These are phyloP conservation scores for Uronychia binucleata DNA, from an alignment of 73 alveolate genomes.

Conservation along the genomic window DNA sequence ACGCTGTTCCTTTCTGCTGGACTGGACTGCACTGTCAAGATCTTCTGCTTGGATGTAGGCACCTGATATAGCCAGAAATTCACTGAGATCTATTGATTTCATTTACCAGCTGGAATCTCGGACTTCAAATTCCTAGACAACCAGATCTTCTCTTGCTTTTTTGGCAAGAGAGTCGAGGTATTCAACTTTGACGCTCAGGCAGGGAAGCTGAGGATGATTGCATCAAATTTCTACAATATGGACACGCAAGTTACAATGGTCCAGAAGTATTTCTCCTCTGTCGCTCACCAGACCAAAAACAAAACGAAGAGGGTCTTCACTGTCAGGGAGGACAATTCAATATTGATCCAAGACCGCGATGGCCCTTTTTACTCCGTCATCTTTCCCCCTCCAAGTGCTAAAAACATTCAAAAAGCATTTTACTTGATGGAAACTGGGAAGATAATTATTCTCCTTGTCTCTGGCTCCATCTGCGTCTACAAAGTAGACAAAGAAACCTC, in stretches of 20 bases:
- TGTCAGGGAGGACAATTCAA: slow-evolving; percentile 19
- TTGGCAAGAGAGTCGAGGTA: neutral
- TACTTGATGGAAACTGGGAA: slow-evolving; percentile 12
- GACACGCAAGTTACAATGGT: neutral
- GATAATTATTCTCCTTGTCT: slow-evolving; percentile 4
- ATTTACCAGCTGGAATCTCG: slow-evolving; percentile 2
- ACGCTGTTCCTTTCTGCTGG: neutral
- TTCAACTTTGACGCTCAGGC: too few relatives aligned
- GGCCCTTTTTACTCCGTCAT: slow-evolving; percentile 17
- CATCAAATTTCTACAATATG: neutral
- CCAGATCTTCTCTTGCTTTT: slow-evolving; percentile 5
- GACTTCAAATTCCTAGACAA: neutral
- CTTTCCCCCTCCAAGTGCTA: slow-evolving; percentile 35
- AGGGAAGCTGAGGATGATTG: neutral
- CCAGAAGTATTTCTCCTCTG: neutral
- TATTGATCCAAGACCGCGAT: slow-evolving; percentile 1
- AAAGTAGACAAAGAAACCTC: slow-evolving; percentile 31
- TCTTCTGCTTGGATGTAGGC: slow-evolving; percentile 5
- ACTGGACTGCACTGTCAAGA: neutral
- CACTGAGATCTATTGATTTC: slow-evolving; percentile 15
- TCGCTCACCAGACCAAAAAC: neutral
- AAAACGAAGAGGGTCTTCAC: neutral
- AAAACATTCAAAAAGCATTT: slow-evolving; percentile 3
- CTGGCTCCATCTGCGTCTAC: slow-evolving; percentile 27
- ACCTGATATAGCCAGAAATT: neutral